Base-by-base conservation (phyloP, 2,329 filamentous ascomycete species). In the Didymella pomorum region DNA sequence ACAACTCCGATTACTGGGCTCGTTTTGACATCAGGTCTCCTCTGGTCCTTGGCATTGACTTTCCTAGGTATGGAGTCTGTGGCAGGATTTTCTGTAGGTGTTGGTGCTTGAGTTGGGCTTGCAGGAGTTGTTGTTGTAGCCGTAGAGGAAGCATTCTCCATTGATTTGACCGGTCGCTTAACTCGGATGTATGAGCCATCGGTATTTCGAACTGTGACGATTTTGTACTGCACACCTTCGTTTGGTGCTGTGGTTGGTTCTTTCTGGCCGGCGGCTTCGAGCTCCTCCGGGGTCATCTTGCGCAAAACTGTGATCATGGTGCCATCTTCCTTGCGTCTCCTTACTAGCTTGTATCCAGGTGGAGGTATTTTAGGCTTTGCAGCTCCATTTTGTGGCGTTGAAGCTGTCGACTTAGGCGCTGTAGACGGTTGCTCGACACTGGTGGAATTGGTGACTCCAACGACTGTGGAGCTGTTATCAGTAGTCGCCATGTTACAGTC, bases 321-420 rank as follows among this genome's bases (percentile, higher is more conserved):
- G 39, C 39, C 39, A 43, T 43, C 39, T 43, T 43, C 39, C 39
- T 43, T 43, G 39, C 39, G 39, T 43, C 39, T 43, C 8, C 39
- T 43, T 43, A 43, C 39, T 10, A 43, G 39, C 39, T 43, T 43
- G 39, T 43, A 43, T 43, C 39, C 39, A 43, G 39, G 39, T 20
- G 39, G 39, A 43, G 39, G 39, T 23, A 10, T n/a, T 43, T 43
- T 43, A 43, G 39, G 39, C 39, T 43, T 20, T 43, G 39, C 39
- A 43, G 39, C 39, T 43, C 39, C 39, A 43, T 43, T 43, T 43
- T 43, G 39, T 43, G 18, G 39, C 39, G 20, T 43, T 21, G 39
- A 43, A 43, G 39, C 6, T 43, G 39, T 20, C 18, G 39, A 14
- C 4, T 43, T 43, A 23, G 39, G 18, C 9, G 20, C 20, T 20